Base-by-base conservation (phyloP, 1,284 basidiomycete species). In the Malassezia vespertilionis region DNA sequence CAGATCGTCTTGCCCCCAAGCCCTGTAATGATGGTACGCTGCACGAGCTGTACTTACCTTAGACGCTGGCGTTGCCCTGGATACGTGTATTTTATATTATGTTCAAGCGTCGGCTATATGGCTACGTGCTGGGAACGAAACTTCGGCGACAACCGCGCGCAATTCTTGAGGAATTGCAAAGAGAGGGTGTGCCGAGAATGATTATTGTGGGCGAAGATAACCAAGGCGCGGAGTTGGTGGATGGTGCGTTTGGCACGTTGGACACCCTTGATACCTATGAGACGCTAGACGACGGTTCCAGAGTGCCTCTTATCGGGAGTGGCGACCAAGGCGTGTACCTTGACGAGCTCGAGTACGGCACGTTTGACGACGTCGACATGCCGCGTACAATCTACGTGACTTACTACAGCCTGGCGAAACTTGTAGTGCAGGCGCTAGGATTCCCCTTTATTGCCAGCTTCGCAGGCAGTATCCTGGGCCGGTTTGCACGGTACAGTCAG, bases 61-160 rank as follows among this genome's bases (percentile, higher is more conserved):
- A 33, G 12, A 53, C 56, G 11, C 40, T 68, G 17, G 40, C 61
- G 12, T 39, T 66, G 1, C 65, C 64, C 5, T 68, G 64, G 62
- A 35, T 68, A 11, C 52, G 65, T 10, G 48, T 56, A 3, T 40
- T 61, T 33, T 68, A 68, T 33, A 37, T 65, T 6, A 39, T 47
- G 4, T 40, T 64, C 14, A 67, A 65, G 38, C 58, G 58, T 12
- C 52, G 32, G 20, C 36, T 61, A 20, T 58, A 58, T 17, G 48
- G 54, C 3, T 20, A 48, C 7, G 54, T 65, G 8, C 48, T 68
- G 10, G 46, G 55, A 17, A 44, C 46, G 50, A 33, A 34, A 44
- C 34, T 36, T 43, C 23, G 11, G 12, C 17, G 38, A 36, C 20
- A 23, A 21, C 24, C n/a, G n/a, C n/a, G n/a, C n/a, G n/a, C n/a